Conservation (phyloP, 2,329 filamentous ascomycete genomes). For the Didymellaceae sp. region DNA sequence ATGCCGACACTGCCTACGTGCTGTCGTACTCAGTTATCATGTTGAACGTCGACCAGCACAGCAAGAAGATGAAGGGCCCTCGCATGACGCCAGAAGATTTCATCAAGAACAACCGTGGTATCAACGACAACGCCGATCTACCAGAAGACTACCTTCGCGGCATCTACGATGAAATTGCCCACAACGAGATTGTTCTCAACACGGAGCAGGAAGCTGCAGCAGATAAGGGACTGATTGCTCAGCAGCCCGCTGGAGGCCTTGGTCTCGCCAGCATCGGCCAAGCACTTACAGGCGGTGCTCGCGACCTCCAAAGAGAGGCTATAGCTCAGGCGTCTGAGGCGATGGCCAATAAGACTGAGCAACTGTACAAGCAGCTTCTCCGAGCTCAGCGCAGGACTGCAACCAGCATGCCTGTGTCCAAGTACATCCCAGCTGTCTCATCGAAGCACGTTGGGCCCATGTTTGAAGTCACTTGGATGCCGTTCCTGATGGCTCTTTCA, state of each 20-base stretch:
- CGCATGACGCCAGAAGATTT: constrained; percentile 98
- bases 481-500: constrained; percentile 92
- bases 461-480: constrained; percentile 99
- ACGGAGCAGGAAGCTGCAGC: constrained; percentile 91
- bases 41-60: constrained; percentile 95
- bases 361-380: constrained; percentile 92
- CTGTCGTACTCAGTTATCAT: constrained; percentile 95
- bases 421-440: constrained; percentile 90
- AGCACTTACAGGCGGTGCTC: constrained; percentile 87
- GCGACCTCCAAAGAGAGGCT: constrained; percentile 89
- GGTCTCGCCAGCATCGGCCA: constrained; percentile 85
- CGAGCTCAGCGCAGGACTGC: constrained; percentile 85
- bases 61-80: constrained; percentile 77
- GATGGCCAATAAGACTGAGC: constrained; percentile 80
- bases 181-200: constrained; percentile 91
- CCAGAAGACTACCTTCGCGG: constrained; percentile 87
- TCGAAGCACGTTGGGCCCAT: constrained; percentile 96
- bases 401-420: constrained; percentile 68
- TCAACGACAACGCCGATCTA: constrained; percentile 94
- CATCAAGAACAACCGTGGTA: constrained; percentile 98
- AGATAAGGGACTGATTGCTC: constrained; percentile 68
- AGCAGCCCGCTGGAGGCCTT: constrained; percentile 64
- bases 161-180: constrained; percentile 91
- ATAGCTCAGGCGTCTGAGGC: constrained; percentile 96
- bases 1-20: constrained; percentile 96